phyloP scores from a whole-genome alignment of 208 protist genomes.

The Leishmania major region DNA sequence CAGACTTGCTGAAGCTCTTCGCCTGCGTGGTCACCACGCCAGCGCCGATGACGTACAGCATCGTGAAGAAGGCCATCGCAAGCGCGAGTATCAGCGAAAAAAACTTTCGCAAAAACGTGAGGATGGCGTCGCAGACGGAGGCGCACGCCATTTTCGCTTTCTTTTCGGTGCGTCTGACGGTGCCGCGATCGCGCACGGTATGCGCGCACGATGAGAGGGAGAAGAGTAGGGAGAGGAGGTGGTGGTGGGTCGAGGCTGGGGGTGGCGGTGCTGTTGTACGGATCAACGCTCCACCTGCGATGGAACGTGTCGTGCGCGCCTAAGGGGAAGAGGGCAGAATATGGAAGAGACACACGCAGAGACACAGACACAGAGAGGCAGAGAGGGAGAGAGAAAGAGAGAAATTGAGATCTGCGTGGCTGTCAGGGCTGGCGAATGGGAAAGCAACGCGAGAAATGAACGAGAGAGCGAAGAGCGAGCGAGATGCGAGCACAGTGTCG shows the following conservation, averaged over 20 bases:
- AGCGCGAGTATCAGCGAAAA: constrained; percentile 78
- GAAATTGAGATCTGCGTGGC: not conserved
- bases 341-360: not conserved
- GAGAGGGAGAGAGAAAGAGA: not conserved
- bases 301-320: not conserved
- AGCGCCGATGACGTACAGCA: constrained; percentile 68
- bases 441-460: not conserved
- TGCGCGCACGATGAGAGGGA: not conserved
- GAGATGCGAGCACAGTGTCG: not conserved
- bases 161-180: not conserved
- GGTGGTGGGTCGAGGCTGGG: not conserved
- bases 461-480: not conserved
- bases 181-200: not conserved
- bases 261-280: not conserved
- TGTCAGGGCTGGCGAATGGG: not conserved
- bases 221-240: not conserved
- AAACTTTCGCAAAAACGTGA: constrained; percentile 75
- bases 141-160: constrained; percentile 30
- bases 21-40: constrained; percentile 52
- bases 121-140: constrained; percentile 36
- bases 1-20: constrained; percentile 53
- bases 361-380: not conserved
- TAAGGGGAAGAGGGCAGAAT: not conserved
- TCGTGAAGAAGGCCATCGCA: constrained; percentile 58
- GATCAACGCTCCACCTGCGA: not conserved